Percentiles rank a stretch among this genome's conserved stretches.
Conservation (phyloP, 352 stramenopile species). For the Pythium rishiriense region DNA sequence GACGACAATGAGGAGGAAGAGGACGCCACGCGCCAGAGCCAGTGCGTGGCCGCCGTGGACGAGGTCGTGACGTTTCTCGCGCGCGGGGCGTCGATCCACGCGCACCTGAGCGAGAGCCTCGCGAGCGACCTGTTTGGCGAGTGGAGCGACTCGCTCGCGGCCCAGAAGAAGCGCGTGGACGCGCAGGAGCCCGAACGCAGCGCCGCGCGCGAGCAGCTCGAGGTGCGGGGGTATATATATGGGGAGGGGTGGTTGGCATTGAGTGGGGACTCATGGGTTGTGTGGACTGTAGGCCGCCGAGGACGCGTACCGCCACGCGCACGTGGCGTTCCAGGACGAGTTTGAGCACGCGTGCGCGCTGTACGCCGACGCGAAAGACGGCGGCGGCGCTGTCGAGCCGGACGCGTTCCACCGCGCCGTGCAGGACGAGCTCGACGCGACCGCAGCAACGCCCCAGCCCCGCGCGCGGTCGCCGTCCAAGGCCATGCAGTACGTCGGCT, state of each 20-base stretch:
- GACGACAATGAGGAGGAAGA: neutral
- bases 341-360: constrained; percentile 18
- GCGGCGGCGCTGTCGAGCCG: neutral
- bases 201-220: constrained; percentile 3
- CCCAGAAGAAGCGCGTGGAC: constrained; percentile 25
- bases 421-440: constrained; percentile 1
- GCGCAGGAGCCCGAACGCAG: constrained; percentile 16
- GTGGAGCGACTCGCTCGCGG: constrained; percentile 22
- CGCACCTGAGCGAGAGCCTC: constrained; percentile 31
- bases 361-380: neutral
- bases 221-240: constrained; percentile 10
- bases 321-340: constrained; percentile 6
- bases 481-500: constrained; percentile 27
- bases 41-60: constrained; percentile 34
- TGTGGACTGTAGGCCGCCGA: constrained; percentile 11
- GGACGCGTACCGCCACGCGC: constrained; percentile 9
- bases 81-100: constrained; percentile 32
- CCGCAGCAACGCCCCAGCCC: neutral
- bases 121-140: constrained; percentile 28
- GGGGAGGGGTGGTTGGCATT: neutral
- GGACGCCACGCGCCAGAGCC: constrained; percentile 11
- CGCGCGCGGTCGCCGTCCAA: constrained; percentile 21
- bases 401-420: constrained; percentile 2
- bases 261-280: neutral
- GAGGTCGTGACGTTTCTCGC: constrained; percentile 39